These are phyloP conservation scores for Vachellia pachyceras DNA, from an alignment of 306 rosid genomes.

Conservation along the genomic window DNA sequence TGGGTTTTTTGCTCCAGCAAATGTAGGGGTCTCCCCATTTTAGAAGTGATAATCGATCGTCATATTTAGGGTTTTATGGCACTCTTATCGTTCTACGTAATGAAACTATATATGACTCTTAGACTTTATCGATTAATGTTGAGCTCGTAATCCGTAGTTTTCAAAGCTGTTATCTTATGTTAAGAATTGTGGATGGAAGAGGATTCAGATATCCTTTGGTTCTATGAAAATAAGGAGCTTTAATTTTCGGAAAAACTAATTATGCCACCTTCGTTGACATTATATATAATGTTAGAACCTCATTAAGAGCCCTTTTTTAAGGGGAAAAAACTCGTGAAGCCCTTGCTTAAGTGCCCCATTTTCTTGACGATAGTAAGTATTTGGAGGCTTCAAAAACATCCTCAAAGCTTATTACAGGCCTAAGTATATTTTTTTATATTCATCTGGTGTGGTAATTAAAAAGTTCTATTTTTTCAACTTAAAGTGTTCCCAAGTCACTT, in stretches of 20 bases:
- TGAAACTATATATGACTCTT: slow-evolving; percentile 30
- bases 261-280: not conserved
- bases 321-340: not conserved
- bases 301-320: not conserved
- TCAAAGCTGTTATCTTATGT: slow-evolving; percentile 36
- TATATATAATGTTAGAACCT: not conserved
- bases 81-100: slow-evolving; percentile 31
- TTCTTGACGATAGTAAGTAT: not conserved
- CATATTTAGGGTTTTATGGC: slow-evolving; percentile 20
- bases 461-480: too few species aligned
- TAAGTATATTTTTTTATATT: too few species aligned
- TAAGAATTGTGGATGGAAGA: slow-evolving; percentile 16
- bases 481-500: too few species aligned
- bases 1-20: slow-evolving; percentile 65
- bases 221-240: not conserved
- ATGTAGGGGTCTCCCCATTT: slow-evolving; percentile 80
- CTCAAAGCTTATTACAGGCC: not conserved
- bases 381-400: not conserved
- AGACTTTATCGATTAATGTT: slow-evolving; percentile 34
- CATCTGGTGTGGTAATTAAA: not conserved
- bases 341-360: not conserved
- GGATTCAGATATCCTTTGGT: slow-evolving; percentile 23
- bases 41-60: slow-evolving; percentile 31
- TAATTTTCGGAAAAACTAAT: not conserved
- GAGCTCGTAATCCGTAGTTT: slow-evolving; percentile 41